Conservation (phyloP, 495 filamentous ascomycete species). For the Eremomyces bilateralis region DNA sequence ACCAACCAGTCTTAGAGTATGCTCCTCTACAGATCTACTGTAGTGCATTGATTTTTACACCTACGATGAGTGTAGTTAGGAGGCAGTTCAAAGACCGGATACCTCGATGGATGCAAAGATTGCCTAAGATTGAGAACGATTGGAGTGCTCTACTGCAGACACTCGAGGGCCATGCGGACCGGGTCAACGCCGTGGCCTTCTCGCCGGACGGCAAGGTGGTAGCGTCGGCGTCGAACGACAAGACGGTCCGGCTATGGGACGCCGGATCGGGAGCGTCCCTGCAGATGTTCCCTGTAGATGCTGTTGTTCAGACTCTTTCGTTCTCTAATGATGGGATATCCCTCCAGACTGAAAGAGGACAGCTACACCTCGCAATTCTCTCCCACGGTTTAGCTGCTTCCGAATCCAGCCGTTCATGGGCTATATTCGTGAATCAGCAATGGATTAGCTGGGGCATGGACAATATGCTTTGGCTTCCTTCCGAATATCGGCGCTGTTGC, state of each 20-base stretch:
- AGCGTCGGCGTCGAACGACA: too few species aligned
- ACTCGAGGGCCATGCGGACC: constrained; percentile 12
- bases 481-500: constrained; percentile 1
- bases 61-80: constrained; percentile 11
- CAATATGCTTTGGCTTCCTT: too few species aligned
- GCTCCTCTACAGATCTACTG: constrained; percentile 16
- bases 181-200: too few species aligned
- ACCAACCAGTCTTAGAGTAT: constrained; percentile 6
- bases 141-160: constrained; percentile 11
- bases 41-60: constrained; percentile 16
- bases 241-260: too few species aligned
- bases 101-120: constrained; percentile 5
- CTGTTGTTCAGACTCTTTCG: background rate
- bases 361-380: background rate
- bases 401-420: background rate
- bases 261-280: too few species aligned
- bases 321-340: constrained; percentile 4
- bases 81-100: constrained; percentile 4
- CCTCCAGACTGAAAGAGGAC: constrained; percentile 2
- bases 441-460: background rate
- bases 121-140: constrained; percentile 3
- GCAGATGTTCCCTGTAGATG: background rate
- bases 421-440: constrained; percentile 1
- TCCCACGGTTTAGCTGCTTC: background rate
- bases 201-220: too few species aligned